phyloP scores from a whole-genome alignment of 1,139 yeast species.

The Candida tropicalis region DNA sequence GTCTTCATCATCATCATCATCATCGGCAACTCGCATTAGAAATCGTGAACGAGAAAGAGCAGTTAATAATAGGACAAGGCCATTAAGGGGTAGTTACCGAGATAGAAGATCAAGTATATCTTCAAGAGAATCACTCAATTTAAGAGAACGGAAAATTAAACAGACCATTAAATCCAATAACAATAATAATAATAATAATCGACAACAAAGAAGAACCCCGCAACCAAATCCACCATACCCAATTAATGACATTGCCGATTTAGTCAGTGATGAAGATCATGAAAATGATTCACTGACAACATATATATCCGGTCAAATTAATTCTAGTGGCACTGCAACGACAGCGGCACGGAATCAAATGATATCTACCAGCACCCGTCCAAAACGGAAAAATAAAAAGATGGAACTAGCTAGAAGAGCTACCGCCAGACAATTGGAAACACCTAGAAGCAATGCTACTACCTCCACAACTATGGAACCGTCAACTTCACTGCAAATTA shows the following conservation, averaged over 20 bases:
- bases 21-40: not conserved
- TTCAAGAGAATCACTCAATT: conserved; percentile 10
- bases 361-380: not conserved
- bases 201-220: not conserved
- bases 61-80: conserved; percentile 3
- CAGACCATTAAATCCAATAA: not conserved
- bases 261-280: conserved; percentile 1
- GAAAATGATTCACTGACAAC: conserved; percentile 8
- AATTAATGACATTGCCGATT: conserved; percentile 10
- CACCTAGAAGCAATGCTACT: not conserved
- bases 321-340: not conserved
- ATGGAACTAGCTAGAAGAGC: not conserved
- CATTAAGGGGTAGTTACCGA: conserved; percentile 6
- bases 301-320: conserved; percentile 9
- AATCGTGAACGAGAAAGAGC: conserved; percentile 2
- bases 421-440: not conserved
- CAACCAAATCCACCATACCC: conserved; percentile 12
- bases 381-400: not conserved
- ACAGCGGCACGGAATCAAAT: not conserved
- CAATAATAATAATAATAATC: not conserved
- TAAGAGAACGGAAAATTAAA: conserved; percentile 1
- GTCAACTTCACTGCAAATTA: not conserved
- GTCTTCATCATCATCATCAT: not conserved
- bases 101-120: conserved; percentile 8
- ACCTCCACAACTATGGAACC: not conserved